Percentiles rank a stretch among this genome's conserved stretches.
Evolutionary conservation across 768 basidiomycete species (phyloP).

Genomic region (Suillus variegatus): DNA sequence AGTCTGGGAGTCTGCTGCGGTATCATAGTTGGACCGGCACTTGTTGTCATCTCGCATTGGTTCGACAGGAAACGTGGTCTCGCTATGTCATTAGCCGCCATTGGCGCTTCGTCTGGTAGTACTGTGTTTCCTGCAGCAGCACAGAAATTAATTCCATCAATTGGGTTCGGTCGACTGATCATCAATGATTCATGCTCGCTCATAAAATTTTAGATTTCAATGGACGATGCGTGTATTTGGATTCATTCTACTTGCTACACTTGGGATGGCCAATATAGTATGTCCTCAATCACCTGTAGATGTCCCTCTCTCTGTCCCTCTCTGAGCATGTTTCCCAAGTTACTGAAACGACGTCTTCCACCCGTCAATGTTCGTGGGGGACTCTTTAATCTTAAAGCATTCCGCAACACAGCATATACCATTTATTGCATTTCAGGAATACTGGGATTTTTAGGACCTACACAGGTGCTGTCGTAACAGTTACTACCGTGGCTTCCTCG

Average conservation of each 20-base stretch:
- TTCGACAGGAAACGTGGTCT: constrained; percentile 56
- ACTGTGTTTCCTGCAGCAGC: constrained; percentile 64
- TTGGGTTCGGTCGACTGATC: constrained; percentile 47
- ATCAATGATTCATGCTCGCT: not conserved
- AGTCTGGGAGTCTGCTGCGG: constrained; percentile 63
- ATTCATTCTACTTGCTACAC: constrained; percentile 54
- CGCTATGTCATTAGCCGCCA: constrained; percentile 62
- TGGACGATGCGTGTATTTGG: constrained; percentile 79
- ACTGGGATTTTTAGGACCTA: constrained; percentile 65
- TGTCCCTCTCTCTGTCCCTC: not conserved
- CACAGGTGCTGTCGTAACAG: constrained; percentile 42
- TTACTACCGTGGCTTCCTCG: constrained; percentile 9
- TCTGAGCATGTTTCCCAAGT: constrained; percentile 14
- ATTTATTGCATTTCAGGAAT: constrained; percentile 60
- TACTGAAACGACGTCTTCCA: constrained; percentile 49
- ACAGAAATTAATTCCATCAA: constrained; percentile 50
- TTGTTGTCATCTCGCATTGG: constrained; percentile 70
- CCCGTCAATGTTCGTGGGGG: constrained; percentile 56
- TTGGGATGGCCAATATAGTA: constrained; percentile 58
- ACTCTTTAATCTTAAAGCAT: constrained; percentile 54
- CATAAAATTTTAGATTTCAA: constrained; percentile 51
- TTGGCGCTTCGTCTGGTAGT: constrained; percentile 71
- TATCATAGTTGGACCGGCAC: constrained; percentile 61
- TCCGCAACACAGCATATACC: constrained; percentile 48
- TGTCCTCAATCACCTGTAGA: constrained; percentile 21